Evolutionary conservation across 495 filamentous ascomycete genomes (phyloP).

Genomic region (Aspergillus avenaceus): DNA sequence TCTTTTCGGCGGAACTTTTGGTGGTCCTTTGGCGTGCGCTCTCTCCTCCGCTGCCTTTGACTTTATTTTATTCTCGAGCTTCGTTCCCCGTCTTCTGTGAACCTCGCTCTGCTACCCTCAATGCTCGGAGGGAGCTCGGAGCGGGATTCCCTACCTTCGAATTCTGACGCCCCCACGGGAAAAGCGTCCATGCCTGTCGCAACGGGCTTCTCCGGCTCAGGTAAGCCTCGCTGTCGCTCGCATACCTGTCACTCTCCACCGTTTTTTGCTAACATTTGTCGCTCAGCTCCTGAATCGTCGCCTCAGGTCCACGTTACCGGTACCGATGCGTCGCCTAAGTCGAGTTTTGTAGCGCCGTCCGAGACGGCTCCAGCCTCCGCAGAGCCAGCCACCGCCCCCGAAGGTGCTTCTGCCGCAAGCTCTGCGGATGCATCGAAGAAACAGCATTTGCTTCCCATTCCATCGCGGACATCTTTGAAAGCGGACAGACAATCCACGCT

Average conservation of each 20-base stretch:
- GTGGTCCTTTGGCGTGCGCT: conserved; percentile 14
- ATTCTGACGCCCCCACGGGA: conserved; percentile 24
- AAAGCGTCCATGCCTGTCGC: conserved; percentile 37
- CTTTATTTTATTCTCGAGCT: neutral
- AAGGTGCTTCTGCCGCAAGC: conserved; percentile 8
- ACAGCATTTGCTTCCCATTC: conserved; percentile 54
- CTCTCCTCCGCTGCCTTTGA: neutral
- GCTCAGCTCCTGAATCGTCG: conserved; percentile 27
- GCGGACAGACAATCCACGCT: conserved; percentile 55
- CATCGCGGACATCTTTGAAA: conserved; percentile 67
- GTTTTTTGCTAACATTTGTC: conserved; percentile 13
- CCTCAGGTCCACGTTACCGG: conserved; percentile 24
- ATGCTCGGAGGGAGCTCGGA: conserved; percentile 38
- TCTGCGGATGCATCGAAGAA: conserved; percentile 44
- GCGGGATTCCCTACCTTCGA: conserved; percentile 30
- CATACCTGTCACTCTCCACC: neutral
- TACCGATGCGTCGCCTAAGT: conserved; percentile 23
- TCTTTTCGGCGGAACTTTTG: conserved; percentile 20
- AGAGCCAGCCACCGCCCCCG: conserved; percentile 15
- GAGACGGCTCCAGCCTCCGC: conserved; percentile 16
- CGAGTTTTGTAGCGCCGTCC: conserved; percentile 22
- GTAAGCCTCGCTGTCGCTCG: conserved; percentile 7
- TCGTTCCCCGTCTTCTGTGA: conserved; percentile 9
- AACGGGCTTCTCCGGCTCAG: conserved; percentile 18
- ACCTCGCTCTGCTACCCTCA: conserved; percentile 23